phyloP scores from a whole-genome alignment of 805 yeast species.

The Blastobotrys mokoenaii region DNA sequence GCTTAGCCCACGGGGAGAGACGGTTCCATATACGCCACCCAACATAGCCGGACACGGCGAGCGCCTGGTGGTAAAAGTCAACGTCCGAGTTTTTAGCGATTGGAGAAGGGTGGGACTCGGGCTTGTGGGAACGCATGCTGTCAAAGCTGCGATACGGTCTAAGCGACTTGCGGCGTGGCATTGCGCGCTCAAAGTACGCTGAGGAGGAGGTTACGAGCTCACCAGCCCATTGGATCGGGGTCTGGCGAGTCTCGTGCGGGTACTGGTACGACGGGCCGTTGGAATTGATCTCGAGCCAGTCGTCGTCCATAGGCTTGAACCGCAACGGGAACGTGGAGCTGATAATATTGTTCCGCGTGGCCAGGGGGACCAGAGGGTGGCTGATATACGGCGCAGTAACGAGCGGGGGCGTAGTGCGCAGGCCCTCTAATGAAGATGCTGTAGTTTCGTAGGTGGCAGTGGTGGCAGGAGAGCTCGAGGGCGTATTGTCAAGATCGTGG shows the following conservation, averaged over 20 bases:
- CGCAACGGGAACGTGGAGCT: slow-evolving; percentile 12
- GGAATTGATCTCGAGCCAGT: slow-evolving; percentile 15
- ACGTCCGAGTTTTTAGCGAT: background rate
- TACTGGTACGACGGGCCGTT: slow-evolving; percentile 4
- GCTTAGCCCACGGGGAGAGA: slow-evolving; percentile 4
- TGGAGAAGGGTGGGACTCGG: too few species aligned
- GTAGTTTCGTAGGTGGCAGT: background rate
- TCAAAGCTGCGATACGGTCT: background rate
- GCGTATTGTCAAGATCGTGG: too few species aligned
- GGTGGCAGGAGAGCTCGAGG: background rate
- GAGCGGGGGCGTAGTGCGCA: background rate
- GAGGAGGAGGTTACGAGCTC: slow-evolving; percentile 17
- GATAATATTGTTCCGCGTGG: slow-evolving; percentile 11
- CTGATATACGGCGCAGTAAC: slow-evolving; percentile 6
- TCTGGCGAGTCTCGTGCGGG: background rate
- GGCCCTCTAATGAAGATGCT: background rate
- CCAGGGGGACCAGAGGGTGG: slow-evolving; percentile 16
- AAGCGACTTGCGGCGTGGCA: too few species aligned
- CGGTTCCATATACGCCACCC: slow-evolving; percentile 15
- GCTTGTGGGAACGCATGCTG: background rate
- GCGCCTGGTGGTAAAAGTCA: slow-evolving; percentile 16
- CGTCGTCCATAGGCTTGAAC: slow-evolving; percentile 19
- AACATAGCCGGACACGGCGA: slow-evolving; percentile 17
- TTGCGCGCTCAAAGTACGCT: slow-evolving; percentile 8
- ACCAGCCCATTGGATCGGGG: slow-evolving; percentile 13